Base-by-base conservation (phyloP, 805 yeast genomes). In the Candida dendrica region DNA sequence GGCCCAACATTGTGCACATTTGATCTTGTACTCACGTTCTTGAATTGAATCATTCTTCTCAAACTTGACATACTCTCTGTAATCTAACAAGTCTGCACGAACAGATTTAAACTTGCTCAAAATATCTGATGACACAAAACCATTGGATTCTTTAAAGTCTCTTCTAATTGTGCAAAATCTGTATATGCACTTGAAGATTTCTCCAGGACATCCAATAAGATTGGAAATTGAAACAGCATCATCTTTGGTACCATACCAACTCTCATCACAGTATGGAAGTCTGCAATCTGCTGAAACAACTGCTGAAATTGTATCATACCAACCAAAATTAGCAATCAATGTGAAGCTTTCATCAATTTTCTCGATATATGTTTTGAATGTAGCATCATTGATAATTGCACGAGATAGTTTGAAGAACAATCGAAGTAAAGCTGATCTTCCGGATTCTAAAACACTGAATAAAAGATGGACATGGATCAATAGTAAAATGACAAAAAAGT, bases 171-270 rank as follows among this genome's bases (percentile, higher is more conserved):
- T 51, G 45, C 79, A 73, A 5, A 76, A 65, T 36, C 68, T 64
- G 2, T 66, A 60, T 51, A 76, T 62, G 4, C 74, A 68, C 15
- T 58, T 55, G 51, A 77, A 76, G 1, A 77, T 69, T 45, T 75
- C 80, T 3, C 78, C 79, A 0, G 82, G 81, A 47, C 82, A 77
- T 1, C 81, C 82, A 72, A 73, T 74, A 70, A 77, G 66, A 42
- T 65, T 66, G 6, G 74, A 65, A 0, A 79, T 74, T 15, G 80
- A 74, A 4, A 71, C 63, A 10, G 53, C 51, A 43, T 66, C 71
- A 22, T 55, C 49, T 40, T 59, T 63, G 8, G 64, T 58, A 2
- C 81, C 81, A 48, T 73, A 75, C 79, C 80, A 76, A 16, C 58
- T 65, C 9, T 74, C 71, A 24, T 65, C 68, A 55, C 79, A 74